Evolutionary conservation across 2,329 filamentous ascomycete genomes (phyloP).

Genomic region (Zalaria sp.): DNA sequence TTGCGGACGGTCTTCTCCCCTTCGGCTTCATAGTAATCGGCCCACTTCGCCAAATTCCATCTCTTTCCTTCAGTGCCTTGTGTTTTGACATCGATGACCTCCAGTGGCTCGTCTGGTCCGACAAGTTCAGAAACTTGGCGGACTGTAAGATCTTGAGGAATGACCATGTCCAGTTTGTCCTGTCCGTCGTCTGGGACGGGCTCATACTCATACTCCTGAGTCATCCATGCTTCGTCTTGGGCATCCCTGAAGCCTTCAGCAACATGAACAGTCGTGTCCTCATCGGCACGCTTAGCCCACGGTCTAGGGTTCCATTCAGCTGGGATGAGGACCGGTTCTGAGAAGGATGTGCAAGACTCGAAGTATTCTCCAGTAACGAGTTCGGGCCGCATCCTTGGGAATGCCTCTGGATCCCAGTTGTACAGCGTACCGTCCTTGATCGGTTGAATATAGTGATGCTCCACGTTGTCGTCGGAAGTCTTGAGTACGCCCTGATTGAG

Average conservation of each 20-base stretch:
- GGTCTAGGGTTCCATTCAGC: slow-evolving; percentile 44
- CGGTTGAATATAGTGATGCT: slow-evolving; percentile 54
- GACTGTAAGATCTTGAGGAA: slow-evolving; percentile 49
- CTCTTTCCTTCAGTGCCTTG: slow-evolving; percentile 51
- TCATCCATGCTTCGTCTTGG: slow-evolving; percentile 8
- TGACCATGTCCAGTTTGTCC: slow-evolving; percentile 54
- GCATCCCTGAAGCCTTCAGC: slow-evolving; percentile 12
- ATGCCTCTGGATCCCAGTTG: slow-evolving; percentile 45
- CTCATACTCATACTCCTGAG: slow-evolving; percentile 33
- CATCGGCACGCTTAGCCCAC: slow-evolving; percentile 12
- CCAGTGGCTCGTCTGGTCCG: slow-evolving; percentile 46
- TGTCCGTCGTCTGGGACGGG: slow-evolving; percentile 44
- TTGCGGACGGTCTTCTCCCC: slow-evolving; percentile 50
- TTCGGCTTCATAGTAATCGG: slow-evolving; percentile 52
- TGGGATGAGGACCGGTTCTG: slow-evolving; percentile 52
- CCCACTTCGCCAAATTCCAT: slow-evolving; percentile 53
- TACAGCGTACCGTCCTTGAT: slow-evolving; percentile 49
- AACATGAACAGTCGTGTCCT: slow-evolving; percentile 1
- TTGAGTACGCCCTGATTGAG: slow-evolving; percentile 53
- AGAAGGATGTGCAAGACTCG: slow-evolving; percentile 48
- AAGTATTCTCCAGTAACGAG: slow-evolving; percentile 49
- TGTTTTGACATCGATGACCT: slow-evolving; percentile 57
- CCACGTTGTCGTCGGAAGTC: slow-evolving; percentile 47
- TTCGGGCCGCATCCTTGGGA: slow-evolving; percentile 50
- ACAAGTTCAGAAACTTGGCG: slow-evolving; percentile 49